A percentile compares a stretch with the other conserved stretches of the same genome.
Evolutionary conservation across 2,329 filamentous ascomycete species (phyloP).

Genomic region (Aureobasidium leucospermi): DNA sequence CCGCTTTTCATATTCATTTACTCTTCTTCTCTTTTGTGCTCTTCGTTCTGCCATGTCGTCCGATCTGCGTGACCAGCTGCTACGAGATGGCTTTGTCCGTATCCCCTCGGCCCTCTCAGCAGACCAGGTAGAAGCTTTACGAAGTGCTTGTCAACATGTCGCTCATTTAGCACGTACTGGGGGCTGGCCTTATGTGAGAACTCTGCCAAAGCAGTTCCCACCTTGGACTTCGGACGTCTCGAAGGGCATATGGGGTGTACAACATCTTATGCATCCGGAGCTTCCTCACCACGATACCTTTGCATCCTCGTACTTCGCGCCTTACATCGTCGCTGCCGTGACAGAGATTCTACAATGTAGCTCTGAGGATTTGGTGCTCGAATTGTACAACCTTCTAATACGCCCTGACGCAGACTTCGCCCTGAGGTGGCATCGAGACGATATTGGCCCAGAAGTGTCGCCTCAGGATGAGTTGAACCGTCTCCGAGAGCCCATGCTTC

Average conservation of each 20-base stretch:
- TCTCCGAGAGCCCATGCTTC: conserved; percentile 55
- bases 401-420: conserved; percentile 64
- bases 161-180: conserved; percentile 59
- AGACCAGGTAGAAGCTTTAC: conserved; percentile 51
- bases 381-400: conserved; percentile 80
- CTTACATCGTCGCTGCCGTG: conserved; percentile 55
- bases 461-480: conserved; percentile 59
- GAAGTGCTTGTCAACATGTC: conserved; percentile 50
- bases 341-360: conserved; percentile 53
- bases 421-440: conserved; percentile 79
- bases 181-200: conserved; percentile 73
- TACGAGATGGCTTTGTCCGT: conserved; percentile 67
- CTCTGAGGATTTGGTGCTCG: conserved; percentile 65
- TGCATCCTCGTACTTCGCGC: conserved; percentile 63
- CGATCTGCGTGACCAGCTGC: conserved; percentile 48
- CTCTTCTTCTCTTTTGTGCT: not conserved
- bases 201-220: conserved; percentile 83
- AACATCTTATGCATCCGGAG: conserved; percentile 71
- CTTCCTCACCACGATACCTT: conserved; percentile 57
- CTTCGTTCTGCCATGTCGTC: not conserved
- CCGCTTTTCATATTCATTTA: not conserved
- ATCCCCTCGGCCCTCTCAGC: conserved; percentile 58
- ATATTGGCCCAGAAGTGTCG: conserved; percentile 60
- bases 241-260: conserved; percentile 78
- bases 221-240: conserved; percentile 60